Percentiles rank a stretch among this genome's conserved stretches.
phyloP scores from a whole-genome alignment of 148 eudicot genomes.

The Persicaria maculosa region DNA sequence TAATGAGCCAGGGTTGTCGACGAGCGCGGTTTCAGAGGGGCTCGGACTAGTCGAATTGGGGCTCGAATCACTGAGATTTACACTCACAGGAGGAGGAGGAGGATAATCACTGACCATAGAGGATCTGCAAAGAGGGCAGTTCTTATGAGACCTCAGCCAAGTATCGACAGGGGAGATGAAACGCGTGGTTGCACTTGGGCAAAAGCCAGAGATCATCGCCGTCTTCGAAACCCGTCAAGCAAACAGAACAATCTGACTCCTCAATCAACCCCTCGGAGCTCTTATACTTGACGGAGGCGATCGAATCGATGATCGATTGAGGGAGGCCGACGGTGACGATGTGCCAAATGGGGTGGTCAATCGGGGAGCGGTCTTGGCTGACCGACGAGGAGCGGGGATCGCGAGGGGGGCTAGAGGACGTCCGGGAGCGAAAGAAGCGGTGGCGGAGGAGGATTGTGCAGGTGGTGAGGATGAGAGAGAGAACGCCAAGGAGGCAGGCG shows the following conservation, averaged over 20 bases:
- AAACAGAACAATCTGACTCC: conserved; percentile 45
- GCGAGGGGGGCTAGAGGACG: background rate
- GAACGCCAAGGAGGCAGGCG: conserved; percentile 23
- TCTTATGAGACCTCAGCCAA: conserved; percentile 58
- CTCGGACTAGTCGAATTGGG: background rate
- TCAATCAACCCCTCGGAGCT: conserved; percentile 30
- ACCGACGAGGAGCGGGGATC: background rate
- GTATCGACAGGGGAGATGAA: conserved; percentile 54
- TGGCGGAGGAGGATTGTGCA: conserved; percentile 21
- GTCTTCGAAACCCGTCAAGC: conserved; percentile 49
- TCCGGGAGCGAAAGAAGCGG: conserved; percentile 20
- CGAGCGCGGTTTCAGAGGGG: no score
- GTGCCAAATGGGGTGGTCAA: conserved; percentile 50
- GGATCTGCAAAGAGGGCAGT: conserved; percentile 65
- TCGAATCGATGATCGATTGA: conserved; percentile 49
- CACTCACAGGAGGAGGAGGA: no score
- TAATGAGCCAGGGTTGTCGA: no score
- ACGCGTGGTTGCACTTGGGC: conserved; percentile 71
- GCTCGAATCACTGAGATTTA: background rate
- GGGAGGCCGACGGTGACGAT: conserved; percentile 43
- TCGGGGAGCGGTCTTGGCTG: conserved; percentile 11
- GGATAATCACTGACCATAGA: conserved; percentile 25
- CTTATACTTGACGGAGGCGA: conserved; percentile 39
- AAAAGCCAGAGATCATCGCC: conserved; percentile 50
- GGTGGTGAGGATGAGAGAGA: conserved; percentile 29